A percentile compares a stretch with the other conserved stretches of the same genome.
Evolutionary conservation across 2,329 filamentous ascomycete genomes (phyloP).

Genomic region (Colletotrichum sp.): DNA sequence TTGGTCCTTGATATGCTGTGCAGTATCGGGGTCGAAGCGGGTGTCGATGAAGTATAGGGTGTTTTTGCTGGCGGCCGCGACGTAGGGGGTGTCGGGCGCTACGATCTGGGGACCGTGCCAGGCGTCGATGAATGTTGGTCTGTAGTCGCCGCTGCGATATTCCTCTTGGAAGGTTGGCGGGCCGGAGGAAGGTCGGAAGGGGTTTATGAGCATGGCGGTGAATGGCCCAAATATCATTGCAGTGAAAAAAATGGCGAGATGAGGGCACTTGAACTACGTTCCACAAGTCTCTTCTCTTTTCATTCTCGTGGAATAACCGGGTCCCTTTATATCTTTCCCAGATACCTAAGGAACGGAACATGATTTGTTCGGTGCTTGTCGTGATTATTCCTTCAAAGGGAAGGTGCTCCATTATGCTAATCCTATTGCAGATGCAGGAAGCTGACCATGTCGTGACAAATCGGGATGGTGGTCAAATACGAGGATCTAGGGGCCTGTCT

Average conservation of each 20-base stretch:
- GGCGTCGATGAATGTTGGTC: conserved; percentile 4
- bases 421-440: background rate
- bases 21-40: conserved; percentile 1
- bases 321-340: background rate
- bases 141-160: conserved; percentile 6
- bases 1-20: conserved; percentile 18
- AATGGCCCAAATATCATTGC: background rate
- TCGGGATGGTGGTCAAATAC: background rate
- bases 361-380: background rate
- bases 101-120: conserved; percentile 17
- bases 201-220: background rate
- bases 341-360: background rate
- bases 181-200: background rate
- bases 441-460: background rate
- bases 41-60: conserved; percentile 23
- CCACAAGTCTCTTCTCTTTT: background rate
- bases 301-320: background rate
- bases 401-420: background rate
- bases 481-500: background rate
- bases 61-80: conserved; percentile 15
- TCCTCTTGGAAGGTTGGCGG: background rate
- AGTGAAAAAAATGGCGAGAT: no score
- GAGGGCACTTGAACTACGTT: background rate
- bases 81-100: conserved; percentile 22
- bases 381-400: background rate